Base-by-base conservation (phyloP, 495 filamentous ascomycete genomes). In the Penicillium canescens region DNA sequence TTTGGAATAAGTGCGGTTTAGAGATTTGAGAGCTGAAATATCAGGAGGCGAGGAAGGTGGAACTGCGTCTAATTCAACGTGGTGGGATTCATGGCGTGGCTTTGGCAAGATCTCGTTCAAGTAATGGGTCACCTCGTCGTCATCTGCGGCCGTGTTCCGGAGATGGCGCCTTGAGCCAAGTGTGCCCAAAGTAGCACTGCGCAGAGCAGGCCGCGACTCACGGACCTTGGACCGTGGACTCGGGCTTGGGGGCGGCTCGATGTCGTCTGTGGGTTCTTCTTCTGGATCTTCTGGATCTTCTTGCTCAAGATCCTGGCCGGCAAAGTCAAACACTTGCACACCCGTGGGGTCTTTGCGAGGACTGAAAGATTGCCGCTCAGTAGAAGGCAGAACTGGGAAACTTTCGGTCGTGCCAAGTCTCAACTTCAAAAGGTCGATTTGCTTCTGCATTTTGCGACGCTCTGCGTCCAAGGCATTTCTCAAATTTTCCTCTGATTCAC, bases 221-320 rank as follows among this genome's bases (percentile, higher is more conserved):
- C 66, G 62, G 10, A 59, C 57, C 45, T 76, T 74, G 31, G 68
- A 68, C 4, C 73, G 73, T 9, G 73, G 73, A 42, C 71, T 76
- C 16, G 73, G 73, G 42, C 73, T 76, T 12, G 68, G 71, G 4
- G 73, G 73, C 28, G 60, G 60, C 3, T 73, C 71, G 1, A 71
- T 49, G 28, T 76, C 71, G 2, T 65, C 68, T 6, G 66, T 74
- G n/a, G 67, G 61, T 14, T 76, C 69, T 14, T 60, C 55, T 13
- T 59, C 52, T 7, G 55, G 37, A 16, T 63, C 61, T 5, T 61
- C 61, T 18, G 61, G 64, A 33, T 66, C 66, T 18, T 45, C 50
- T 1, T 54, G 58, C 16, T 60, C 70, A 26, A 73, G 65, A 44
- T 74, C 72, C 23, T 66, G 52, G 1, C 9, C 34, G 31, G 28